phyloP scores from a whole-genome alignment of 139 green algal species.

The Chlamydomonas schloesseri region DNA sequence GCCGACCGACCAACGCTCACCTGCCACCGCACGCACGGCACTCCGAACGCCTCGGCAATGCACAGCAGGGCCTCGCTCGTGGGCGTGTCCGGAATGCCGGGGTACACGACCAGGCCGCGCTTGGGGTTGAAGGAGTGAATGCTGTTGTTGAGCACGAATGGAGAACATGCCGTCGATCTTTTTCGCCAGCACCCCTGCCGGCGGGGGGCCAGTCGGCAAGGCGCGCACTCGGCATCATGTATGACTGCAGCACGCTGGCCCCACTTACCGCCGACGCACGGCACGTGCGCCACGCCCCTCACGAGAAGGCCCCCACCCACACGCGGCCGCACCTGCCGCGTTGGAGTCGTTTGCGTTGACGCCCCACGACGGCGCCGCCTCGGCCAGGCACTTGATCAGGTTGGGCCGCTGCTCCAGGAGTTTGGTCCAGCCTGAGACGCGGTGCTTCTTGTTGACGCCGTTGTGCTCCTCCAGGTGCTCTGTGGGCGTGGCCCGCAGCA shows the following conservation, averaged over 20 bases:
- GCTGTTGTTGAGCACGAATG: neutral
- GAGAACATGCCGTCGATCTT: neutral
- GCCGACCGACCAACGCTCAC: conserved; percentile 13
- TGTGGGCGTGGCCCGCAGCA: conserved; percentile 8
- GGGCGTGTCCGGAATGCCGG: neutral
- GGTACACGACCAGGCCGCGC: neutral
- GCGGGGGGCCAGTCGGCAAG: conserved; percentile 7
- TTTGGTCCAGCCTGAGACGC: neutral
- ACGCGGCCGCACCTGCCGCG: neutral
- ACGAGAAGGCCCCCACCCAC: neutral
- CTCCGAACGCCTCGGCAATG: conserved; percentile 12
- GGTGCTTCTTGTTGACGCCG: neutral
- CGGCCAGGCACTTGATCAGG: neutral
- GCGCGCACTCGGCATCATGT: conserved; percentile 6
- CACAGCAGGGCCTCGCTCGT: neutral
- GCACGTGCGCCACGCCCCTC: neutral
- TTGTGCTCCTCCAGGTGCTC: neutral
- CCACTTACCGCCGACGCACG: conserved; percentile 5
- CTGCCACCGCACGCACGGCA: neutral
- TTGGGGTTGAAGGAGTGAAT: neutral
- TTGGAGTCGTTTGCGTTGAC: conserved; percentile 1
- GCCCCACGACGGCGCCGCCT: conserved; percentile 3
- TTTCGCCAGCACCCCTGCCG: neutral
- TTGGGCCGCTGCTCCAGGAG: neutral
- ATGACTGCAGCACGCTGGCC: neutral